A percentile compares a stretch with the other conserved stretches of the same genome.
phyloP scores from a whole-genome alignment of 306 rosid species.

The Corylus heterophylla region DNA sequence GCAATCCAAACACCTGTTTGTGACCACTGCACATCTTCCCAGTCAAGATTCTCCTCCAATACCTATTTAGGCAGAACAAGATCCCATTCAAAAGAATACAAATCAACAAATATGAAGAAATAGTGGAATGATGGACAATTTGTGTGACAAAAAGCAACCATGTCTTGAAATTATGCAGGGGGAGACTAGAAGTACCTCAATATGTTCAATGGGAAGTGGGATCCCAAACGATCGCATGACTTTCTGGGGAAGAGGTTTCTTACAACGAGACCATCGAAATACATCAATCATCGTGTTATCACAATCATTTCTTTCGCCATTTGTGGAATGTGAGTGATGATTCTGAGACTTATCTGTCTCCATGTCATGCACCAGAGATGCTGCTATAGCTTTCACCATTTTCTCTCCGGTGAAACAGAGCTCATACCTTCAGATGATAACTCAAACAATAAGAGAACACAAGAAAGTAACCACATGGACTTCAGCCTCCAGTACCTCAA shows the following conservation, averaged over 20 bases:
- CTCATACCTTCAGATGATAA: slow-evolving; percentile 67
- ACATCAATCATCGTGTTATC: slow-evolving; percentile 63
- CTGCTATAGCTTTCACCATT: slow-evolving; percentile 51
- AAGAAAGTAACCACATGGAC: slow-evolving; percentile 4
- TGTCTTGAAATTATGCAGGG: neutral
- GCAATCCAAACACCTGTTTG: slow-evolving; percentile 97
- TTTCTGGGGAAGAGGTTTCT: slow-evolving; percentile 85
- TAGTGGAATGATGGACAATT: neutral
- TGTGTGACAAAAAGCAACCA: neutral
- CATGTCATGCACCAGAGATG: slow-evolving; percentile 55
- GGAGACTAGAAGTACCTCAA: slow-evolving; percentile 61
- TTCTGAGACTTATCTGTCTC: slow-evolving; percentile 70
- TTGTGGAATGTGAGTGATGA: slow-evolving; percentile 56
- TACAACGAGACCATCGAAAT: slow-evolving; percentile 94
- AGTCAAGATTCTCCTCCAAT: slow-evolving; percentile 83
- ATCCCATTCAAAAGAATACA: neutral
- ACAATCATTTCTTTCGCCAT: slow-evolving; percentile 65
- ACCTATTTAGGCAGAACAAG: slow-evolving; percentile 49
- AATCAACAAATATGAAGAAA: neutral
- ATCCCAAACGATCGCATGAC: slow-evolving; percentile 74
- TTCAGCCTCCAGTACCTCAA: slow-evolving; percentile 13
- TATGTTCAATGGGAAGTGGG: slow-evolving; percentile 79
- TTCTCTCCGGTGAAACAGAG: slow-evolving; percentile 86
- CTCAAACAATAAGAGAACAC: slow-evolving; percentile 10
- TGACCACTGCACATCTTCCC: slow-evolving; percentile 99